A percentile compares a stretch with the other conserved stretches of the same genome.
phyloP scores from a whole-genome alignment of 192 early-diverging fungal species.

The Coemansia furcata region DNA sequence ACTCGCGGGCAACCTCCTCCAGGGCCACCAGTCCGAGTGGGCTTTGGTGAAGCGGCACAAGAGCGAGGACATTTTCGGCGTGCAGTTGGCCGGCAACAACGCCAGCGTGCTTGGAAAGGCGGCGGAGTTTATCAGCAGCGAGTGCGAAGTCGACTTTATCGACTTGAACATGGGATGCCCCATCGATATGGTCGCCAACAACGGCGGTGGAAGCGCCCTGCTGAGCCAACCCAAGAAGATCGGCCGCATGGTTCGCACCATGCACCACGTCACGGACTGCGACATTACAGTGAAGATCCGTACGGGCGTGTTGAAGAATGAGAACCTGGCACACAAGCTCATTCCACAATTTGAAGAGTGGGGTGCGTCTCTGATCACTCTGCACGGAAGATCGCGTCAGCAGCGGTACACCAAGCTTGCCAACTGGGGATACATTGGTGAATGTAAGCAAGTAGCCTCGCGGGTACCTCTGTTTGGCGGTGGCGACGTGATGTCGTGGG shows the following conservation, averaged over 20 bases:
- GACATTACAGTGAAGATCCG: constrained; percentile 92
- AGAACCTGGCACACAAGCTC: constrained; percentile 69
- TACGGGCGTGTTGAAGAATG: constrained; percentile 65
- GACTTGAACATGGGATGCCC: constrained; percentile 98
- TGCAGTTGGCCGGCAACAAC: constrained; percentile 78
- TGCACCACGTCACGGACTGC: constrained; percentile 67
- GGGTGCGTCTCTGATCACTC: constrained; percentile 64
- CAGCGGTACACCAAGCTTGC: constrained; percentile 90
- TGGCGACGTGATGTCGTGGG: constrained; percentile 80
- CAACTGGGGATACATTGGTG: constrained; percentile 88
- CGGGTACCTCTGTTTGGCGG: constrained; percentile 70
- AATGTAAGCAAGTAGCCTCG: constrained; percentile 49
- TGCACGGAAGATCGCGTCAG: constrained; percentile 90
- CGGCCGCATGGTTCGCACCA: constrained; percentile 70
- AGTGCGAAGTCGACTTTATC: constrained; percentile 83
- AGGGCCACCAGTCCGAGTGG: constrained; percentile 75
- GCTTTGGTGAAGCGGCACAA: constrained; percentile 79
- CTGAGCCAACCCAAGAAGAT: constrained; percentile 66
- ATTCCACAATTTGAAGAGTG: constrained; percentile 65
- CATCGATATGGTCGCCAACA: constrained; percentile 79
- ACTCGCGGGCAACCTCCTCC: constrained; percentile 62
- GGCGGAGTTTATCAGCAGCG: constrained; percentile 66
- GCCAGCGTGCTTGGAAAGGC: constrained; percentile 58
- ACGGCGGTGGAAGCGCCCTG: constrained; percentile 83
- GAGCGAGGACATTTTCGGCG: constrained; percentile 89